A percentile compares a stretch with the other conserved stretches of the same genome.
These are phyloP conservation scores for Leucocoprinus leucothites DNA, from an alignment of 768 basidiomycete species.

Conservation along the genomic window DNA sequence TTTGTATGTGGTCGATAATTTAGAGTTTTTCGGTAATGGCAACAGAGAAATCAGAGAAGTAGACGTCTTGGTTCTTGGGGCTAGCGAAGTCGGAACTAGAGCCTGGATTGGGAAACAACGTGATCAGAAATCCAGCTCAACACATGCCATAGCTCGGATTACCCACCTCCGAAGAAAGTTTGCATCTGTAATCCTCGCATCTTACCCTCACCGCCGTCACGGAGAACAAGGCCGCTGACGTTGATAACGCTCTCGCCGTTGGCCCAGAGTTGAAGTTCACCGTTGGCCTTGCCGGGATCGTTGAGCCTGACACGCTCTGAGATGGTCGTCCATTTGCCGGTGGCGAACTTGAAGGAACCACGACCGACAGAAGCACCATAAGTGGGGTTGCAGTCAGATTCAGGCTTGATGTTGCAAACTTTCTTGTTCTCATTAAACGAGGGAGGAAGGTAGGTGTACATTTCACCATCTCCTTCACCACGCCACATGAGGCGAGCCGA, in stretches of 20 bases:
- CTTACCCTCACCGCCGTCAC: conserved; percentile 42
- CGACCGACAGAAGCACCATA: conserved; percentile 71
- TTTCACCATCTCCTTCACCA: conserved; percentile 52
- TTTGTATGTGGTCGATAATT: conserved; percentile 10
- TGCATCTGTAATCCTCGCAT: conserved; percentile 71
- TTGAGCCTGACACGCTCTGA: conserved; percentile 73
- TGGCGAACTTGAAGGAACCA: conserved; percentile 60
- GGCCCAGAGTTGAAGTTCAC: conserved; percentile 66
- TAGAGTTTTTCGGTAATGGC: conserved; percentile 51
- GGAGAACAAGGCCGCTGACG: conserved; percentile 51
- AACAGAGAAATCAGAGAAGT: conserved; percentile 69
- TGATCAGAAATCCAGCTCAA: neutral
- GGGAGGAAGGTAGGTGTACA: conserved; percentile 70
- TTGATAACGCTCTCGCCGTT: conserved; percentile 64
- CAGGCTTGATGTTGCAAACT: conserved; percentile 45
- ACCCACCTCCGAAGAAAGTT: conserved; percentile 72
- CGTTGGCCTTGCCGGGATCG: conserved; percentile 64
- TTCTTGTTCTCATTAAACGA: conserved; percentile 44
- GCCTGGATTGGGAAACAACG: conserved; percentile 14
- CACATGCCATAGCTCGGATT: neutral
- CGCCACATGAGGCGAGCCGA: conserved; percentile 73
- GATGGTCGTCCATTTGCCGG: conserved; percentile 68
- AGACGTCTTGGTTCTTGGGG: conserved; percentile 58
- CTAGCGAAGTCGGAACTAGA: conserved; percentile 35
- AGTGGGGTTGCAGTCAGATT: conserved; percentile 53